Evolutionary conservation across 2,329 filamentous ascomycete species (phyloP).

Genomic region (Orbilia oligospora): DNA sequence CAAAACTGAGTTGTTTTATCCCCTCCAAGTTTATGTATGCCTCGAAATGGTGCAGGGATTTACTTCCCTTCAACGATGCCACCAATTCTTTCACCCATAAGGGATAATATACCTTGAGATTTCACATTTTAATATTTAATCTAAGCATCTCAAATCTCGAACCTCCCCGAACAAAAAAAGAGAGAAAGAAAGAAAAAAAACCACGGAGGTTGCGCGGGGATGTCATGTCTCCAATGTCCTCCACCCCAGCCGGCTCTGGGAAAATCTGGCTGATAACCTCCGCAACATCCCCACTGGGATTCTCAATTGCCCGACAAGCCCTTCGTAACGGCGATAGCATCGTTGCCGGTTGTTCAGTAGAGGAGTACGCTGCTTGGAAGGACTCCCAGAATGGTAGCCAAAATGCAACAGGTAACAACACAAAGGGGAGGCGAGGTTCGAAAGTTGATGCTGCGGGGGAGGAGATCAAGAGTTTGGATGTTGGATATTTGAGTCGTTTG

Average conservation of each 20-base stretch:
- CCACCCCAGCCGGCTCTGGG: constrained; percentile 19
- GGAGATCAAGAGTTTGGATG: constrained; percentile 74
- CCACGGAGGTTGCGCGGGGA: constrained; percentile 31
- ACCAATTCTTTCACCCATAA: not conserved
- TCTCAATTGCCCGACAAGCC: constrained; percentile 83
- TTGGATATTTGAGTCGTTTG: constrained; percentile 67
- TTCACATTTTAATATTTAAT: no score
- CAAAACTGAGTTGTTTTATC: constrained; percentile 37
- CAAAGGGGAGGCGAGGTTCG: constrained; percentile 4
- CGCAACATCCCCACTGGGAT: constrained; percentile 85
- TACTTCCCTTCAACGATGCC: not conserved
- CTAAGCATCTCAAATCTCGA: not conserved
- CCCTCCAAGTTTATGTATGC: not conserved
- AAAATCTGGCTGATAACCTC: constrained; percentile 90
- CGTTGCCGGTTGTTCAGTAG: constrained; percentile 83
- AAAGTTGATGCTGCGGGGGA: constrained; percentile 10
- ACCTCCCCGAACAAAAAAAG: no score
- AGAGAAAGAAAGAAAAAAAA: no score
- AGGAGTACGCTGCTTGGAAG: constrained; percentile 75
- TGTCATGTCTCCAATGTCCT: constrained; percentile 46
- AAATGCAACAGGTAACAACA: constrained; percentile 60
- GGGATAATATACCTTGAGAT: no score
- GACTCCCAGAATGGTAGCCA: not conserved
- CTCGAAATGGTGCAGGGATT: not conserved
- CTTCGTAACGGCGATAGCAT: constrained; percentile 94